Percentiles rank a stretch among this genome's conserved stretches.
Evolutionary conservation across 257 asterid genomes (phyloP).

Genomic region (Solanum habrochaites): DNA sequence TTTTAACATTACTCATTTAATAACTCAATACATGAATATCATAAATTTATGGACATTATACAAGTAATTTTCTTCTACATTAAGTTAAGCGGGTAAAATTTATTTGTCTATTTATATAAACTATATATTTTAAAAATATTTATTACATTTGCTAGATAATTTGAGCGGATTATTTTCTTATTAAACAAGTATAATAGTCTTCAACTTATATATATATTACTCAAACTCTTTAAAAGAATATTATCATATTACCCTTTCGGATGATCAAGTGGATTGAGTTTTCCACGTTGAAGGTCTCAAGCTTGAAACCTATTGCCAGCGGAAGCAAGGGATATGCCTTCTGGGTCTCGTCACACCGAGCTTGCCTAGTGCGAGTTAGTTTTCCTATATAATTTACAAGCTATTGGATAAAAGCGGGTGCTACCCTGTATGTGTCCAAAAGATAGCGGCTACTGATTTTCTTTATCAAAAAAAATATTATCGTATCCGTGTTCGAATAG

Average conservation of each 20-base stretch:
- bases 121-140: too few species aligned
- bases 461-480: too few species aligned
- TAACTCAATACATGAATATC: neutral
- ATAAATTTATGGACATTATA: neutral
- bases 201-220: neutral
- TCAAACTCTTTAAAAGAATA: neutral
- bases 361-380: neutral
- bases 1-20: neutral
- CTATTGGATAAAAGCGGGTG: too few species aligned
- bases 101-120: too few species aligned
- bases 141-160: neutral
- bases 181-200: too few species aligned
- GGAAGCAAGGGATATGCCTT: neutral
- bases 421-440: rapidly evolving
- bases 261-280: rapidly evolving
- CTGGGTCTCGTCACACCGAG: neutral
- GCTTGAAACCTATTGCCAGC: neutral
- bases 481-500: neutral
- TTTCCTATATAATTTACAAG: neutral
- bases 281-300: too few species aligned
- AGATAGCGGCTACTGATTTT: rapidly evolving
- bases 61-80: too few species aligned
- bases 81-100: too few species aligned
- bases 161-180: neutral
- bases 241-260: too few species aligned